phyloP scores from a whole-genome alignment of 768 basidiomycete species.

The Collybia nuda region DNA sequence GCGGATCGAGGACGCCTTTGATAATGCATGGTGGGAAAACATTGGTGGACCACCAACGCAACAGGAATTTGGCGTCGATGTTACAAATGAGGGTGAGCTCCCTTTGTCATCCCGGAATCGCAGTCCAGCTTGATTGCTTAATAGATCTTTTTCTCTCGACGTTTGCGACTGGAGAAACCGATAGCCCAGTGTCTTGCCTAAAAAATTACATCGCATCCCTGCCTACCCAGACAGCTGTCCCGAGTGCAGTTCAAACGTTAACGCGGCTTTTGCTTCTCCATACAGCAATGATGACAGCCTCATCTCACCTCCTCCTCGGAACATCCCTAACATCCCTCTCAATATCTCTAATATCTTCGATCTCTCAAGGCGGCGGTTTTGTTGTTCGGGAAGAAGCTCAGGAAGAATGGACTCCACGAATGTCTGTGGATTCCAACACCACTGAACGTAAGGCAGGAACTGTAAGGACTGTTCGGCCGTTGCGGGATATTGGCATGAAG shows the following conservation, averaged over 20 bases:
- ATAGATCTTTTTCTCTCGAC: conserved; percentile 30
- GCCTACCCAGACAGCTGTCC: conserved; percentile 73
- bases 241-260: conserved; percentile 56
- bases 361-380: conserved; percentile 78
- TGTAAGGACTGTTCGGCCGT: conserved; percentile 62
- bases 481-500: conserved; percentile 74
- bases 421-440: conserved; percentile 5
- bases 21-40: conserved; percentile 61
- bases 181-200: conserved; percentile 29
- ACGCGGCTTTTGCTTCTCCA: conserved; percentile 70
- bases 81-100: conserved; percentile 50
- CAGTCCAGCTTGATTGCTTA: neutral
- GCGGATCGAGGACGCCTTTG: conserved; percentile 75
- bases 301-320: conserved; percentile 80
- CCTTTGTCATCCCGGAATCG: neutral
- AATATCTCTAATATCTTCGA: conserved; percentile 68
- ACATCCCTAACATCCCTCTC: conserved; percentile 80
- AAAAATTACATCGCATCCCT: conserved; percentile 59
- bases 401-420: conserved; percentile 61
- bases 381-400: conserved; percentile 64
- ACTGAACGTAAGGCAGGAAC: conserved; percentile 11
- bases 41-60: conserved; percentile 31
- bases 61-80: conserved; percentile 40
- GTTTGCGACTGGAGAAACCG: conserved; percentile 11
- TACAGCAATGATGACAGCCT: conserved; percentile 53